These are phyloP conservation scores for Abrus precatorius DNA, from an alignment of 306 rosid species.

Conservation along the genomic window DNA sequence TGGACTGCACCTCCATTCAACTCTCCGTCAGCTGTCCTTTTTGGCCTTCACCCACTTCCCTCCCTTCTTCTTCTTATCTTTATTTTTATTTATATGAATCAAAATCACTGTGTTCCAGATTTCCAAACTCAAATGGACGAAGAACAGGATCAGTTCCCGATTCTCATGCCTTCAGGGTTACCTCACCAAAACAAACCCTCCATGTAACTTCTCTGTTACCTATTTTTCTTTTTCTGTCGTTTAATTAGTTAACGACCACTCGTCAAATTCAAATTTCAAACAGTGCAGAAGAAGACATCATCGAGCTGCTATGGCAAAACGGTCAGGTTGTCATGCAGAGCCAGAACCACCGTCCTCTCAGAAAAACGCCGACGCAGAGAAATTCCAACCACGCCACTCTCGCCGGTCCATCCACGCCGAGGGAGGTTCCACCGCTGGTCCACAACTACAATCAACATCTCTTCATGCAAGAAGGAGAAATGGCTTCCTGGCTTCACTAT, in stretches of 20 bases:
- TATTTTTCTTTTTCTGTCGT: neutral
- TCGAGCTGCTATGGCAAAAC: constrained; percentile 88
- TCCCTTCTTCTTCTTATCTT: neutral
- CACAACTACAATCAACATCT: constrained; percentile 52
- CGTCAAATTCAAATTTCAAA: constrained; percentile 11
- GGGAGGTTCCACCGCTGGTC: constrained; percentile 51
- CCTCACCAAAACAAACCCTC: constrained; percentile 59
- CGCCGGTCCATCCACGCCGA: constrained; percentile 42
- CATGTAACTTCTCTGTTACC: constrained; percentile 51
- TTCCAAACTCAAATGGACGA: constrained; percentile 58
- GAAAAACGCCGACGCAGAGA: constrained; percentile 16
- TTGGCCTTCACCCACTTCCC: neutral
- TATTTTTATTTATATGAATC: constrained; percentile 45
- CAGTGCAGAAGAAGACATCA: constrained; percentile 74
- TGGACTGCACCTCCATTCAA: no score
- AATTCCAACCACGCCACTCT: constrained; percentile 36
- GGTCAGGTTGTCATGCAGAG: constrained; percentile 76
- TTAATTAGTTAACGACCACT: neutral
- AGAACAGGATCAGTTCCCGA: constrained; percentile 54
- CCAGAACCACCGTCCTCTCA: constrained; percentile 64
- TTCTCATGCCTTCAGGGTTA: constrained; percentile 48
- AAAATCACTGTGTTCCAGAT: constrained; percentile 69
- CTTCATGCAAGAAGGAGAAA: constrained; percentile 85
- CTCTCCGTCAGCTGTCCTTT: neutral
- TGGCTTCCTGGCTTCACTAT: constrained; percentile 83